Evolutionary conservation across 2,329 filamentous ascomycete species (phyloP).

Genomic region (Trichoderma asperellum): DNA sequence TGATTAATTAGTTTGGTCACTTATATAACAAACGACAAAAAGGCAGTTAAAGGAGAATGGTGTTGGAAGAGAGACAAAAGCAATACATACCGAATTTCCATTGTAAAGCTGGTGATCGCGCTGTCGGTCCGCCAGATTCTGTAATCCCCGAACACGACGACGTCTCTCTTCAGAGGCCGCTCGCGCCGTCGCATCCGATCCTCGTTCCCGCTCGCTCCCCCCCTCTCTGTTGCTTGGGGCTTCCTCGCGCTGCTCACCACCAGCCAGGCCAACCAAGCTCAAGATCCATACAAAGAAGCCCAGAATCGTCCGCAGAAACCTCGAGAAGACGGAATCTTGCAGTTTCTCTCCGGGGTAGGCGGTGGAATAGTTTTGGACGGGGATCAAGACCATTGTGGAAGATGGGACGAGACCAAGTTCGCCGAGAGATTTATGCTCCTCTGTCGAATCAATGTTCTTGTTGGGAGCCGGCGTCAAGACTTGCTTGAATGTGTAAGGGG

Average conservation of each 20-base stretch:
- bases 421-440: constrained; percentile 70
- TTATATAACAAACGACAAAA: too few relatives aligned
- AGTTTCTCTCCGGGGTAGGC: constrained; percentile 44
- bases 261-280: constrained; percentile 38
- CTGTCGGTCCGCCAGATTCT: constrained; percentile 57
- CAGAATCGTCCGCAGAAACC: constrained; percentile 39
- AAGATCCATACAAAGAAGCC: constrained; percentile 45
- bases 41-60: too few relatives aligned
- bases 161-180: constrained; percentile 34
- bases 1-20: constrained; percentile 30
- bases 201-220: background rate
- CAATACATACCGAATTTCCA: constrained; percentile 74
- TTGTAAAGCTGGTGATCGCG: constrained; percentile 80
- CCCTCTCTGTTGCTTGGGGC: constrained; percentile 25
- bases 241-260: constrained; percentile 27
- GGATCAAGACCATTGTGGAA: constrained; percentile 81
- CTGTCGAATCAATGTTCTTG: constrained; percentile 70
- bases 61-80: background rate
- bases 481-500: constrained; percentile 82
- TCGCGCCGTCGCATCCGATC: constrained; percentile 19
- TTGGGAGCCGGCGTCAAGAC: constrained; percentile 79
- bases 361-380: constrained; percentile 56
- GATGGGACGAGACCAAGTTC: constrained; percentile 76
- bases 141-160: constrained; percentile 37
- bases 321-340: constrained; percentile 38